Conservation (phyloP, 495 filamentous ascomycete species). For the Cetradonia linearis region DNA sequence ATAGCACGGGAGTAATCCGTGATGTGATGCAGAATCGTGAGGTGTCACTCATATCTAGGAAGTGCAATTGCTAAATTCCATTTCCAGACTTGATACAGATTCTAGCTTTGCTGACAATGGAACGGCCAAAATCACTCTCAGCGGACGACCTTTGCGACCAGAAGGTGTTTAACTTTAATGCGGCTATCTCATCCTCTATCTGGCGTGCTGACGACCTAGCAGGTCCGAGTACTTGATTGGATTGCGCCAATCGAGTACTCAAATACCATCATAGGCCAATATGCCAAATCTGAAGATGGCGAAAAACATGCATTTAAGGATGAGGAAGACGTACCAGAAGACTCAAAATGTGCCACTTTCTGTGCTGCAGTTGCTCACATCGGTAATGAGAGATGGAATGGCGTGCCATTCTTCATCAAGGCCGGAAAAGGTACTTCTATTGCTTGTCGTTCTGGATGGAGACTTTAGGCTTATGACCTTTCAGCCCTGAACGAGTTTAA, state of each 20-base stretch:
- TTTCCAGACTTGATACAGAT: conserved; percentile 75
- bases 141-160: conserved; percentile 95
- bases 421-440: conserved; percentile 52
- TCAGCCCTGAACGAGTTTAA: conserved; percentile 74
- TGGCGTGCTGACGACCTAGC: not conserved
- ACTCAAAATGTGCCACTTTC: conserved; percentile 78
- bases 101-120: conserved; percentile 91
- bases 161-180: conserved; percentile 46
- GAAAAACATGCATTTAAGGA: conserved; percentile 77
- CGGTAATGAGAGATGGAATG: conserved; percentile 84
- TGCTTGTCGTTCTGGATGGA: not conserved
- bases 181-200: not conserved
- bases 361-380: conserved; percentile 74
- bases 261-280: conserved; percentile 82
- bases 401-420: conserved; percentile 81
- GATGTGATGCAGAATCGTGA: conserved; percentile 92
- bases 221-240: conserved; percentile 56
- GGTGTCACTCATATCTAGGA: conserved; percentile 20
- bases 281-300: conserved; percentile 69
- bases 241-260: conserved; percentile 75
- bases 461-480: no score
- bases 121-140: conserved; percentile 94
- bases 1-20: conserved; percentile 96
- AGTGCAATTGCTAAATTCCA: not conserved
- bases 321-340: conserved; percentile 77